Conservation (phyloP, 345 rosid species). For the Eucalyptus marginata region DNA sequence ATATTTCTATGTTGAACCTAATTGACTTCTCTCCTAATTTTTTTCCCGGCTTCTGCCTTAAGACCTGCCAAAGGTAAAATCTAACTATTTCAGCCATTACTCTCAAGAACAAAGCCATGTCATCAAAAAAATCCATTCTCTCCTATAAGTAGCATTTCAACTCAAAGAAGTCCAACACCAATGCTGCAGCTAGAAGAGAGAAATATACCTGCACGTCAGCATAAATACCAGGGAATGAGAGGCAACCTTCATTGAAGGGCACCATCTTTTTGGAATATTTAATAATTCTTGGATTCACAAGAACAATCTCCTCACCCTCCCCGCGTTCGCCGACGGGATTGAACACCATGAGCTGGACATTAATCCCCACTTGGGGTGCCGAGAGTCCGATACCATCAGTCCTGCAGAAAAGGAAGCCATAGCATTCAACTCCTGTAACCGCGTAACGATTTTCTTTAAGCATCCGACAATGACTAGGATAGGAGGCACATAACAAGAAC, state of each 20-base stretch:
- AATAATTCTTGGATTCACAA: conserved; percentile 70
- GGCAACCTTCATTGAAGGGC: conserved; percentile 74
- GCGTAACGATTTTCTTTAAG: too few relatives aligned
- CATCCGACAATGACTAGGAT: too few relatives aligned
- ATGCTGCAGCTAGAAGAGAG: not conserved
- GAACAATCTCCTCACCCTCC: conserved; percentile 84
- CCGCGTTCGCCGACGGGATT: conserved; percentile 67
- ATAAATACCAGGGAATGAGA: conserved; percentile 84
- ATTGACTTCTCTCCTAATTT: not conserved
- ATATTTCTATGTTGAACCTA: not conserved
- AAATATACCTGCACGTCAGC: conserved; percentile 64
- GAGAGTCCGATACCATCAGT: conserved; percentile 96
- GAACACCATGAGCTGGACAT: conserved; percentile 90
- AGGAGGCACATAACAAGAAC: too few relatives aligned
- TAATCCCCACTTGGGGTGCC: conserved; percentile 93
- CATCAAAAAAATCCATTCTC: not conserved
- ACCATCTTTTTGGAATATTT: conserved; percentile 56
- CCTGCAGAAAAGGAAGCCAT: conserved; percentile 40
- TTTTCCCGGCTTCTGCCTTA: not conserved
- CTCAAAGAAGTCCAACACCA: not conserved
- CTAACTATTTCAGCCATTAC: not conserved
- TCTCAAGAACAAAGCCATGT: not conserved
- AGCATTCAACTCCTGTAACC: not conserved
- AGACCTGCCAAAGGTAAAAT: not conserved
- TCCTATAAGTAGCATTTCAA: not conserved